A percentile compares a stretch with the other conserved stretches of the same genome.
phyloP scores from a whole-genome alignment of 2,329 filamentous ascomycete genomes.

The Monosporascus sp. region DNA sequence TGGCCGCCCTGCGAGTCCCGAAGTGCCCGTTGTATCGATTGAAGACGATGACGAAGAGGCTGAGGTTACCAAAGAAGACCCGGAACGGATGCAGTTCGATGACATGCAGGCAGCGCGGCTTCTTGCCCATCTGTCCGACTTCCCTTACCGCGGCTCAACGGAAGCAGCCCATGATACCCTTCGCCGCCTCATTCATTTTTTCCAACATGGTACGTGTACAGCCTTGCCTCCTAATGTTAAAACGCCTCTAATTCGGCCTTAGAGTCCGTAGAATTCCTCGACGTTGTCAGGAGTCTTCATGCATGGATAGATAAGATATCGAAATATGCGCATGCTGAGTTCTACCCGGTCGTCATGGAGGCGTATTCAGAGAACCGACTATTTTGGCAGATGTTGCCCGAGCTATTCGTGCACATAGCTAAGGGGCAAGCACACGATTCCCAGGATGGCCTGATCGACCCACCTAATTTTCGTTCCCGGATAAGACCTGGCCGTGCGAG shows the following conservation, averaged over 20 bases:
- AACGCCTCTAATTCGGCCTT: constrained; percentile 22
- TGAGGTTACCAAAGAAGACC: constrained; percentile 28
- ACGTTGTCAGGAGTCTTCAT: constrained; percentile 38
- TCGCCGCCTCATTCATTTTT: constrained; percentile 20
- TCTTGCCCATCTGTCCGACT: constrained; percentile 18
- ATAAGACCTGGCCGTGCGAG: constrained; percentile 18
- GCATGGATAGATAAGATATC: constrained; percentile 49
- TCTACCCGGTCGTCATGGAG: constrained; percentile 32
- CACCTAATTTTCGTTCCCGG: constrained; percentile 5
- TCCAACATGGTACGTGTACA: constrained; percentile 22
- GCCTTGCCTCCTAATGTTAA: constrained; percentile 2
- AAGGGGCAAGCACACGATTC: constrained; percentile 34
- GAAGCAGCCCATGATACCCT: constrained; percentile 23
- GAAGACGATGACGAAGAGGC: constrained; percentile 30
- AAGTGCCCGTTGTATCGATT: constrained; percentile 37
- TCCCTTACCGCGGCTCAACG: constrained; percentile 24
- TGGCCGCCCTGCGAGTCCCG: constrained; percentile 37
- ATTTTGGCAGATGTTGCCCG: constrained; percentile 51
- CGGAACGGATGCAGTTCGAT: constrained; percentile 15
- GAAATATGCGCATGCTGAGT: constrained; percentile 30
- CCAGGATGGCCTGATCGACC: neutral
- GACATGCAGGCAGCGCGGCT: constrained; percentile 12
- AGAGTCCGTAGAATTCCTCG: constrained; percentile 40
- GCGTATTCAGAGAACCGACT: constrained; percentile 38
- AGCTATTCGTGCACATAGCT: constrained; percentile 38